These are phyloP conservation scores for Orbilia brochopaga DNA, from an alignment of 2,329 filamentous ascomycete genomes.

Conservation along the genomic window DNA sequence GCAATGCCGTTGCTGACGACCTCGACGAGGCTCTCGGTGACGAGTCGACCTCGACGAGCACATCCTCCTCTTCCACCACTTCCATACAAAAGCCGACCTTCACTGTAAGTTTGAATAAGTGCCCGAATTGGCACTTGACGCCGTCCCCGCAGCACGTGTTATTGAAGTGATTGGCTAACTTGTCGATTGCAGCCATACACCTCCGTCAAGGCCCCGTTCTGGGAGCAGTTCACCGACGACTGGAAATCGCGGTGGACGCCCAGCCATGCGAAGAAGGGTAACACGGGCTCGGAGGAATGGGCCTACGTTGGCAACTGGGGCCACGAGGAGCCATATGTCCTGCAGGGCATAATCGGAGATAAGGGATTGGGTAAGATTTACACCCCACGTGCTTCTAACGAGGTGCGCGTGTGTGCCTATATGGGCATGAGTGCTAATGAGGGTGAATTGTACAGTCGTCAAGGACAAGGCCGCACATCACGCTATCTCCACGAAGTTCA, in stretches of 20 bases:
- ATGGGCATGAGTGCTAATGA: conserved; percentile 43
- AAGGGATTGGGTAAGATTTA: conserved; percentile 71
- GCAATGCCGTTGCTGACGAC: conserved; percentile 72
- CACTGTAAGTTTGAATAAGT: conserved; percentile 72
- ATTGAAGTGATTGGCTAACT: conserved; percentile 3
- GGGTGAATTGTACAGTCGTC: conserved; percentile 66
- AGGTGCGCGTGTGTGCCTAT: neutral
- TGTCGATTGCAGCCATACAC: conserved; percentile 71
- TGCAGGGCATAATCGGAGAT: conserved; percentile 92
- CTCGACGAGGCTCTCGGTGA: conserved; percentile 65
- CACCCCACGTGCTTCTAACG: neutral
- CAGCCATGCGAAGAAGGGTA: conserved; percentile 95
- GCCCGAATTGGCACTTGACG: conserved; percentile 13
- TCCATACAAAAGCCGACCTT: conserved; percentile 77
- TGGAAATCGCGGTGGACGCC: conserved; percentile 94
- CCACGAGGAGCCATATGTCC: conserved; percentile 88
- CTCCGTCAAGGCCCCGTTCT: conserved; percentile 82
- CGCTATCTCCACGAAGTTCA: conserved; percentile 98
- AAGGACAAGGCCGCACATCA: conserved; percentile 98
- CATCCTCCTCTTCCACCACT: conserved; percentile 62
- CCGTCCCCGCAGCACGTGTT: conserved; percentile 7
- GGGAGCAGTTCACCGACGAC: conserved; percentile 97
- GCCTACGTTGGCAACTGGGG: conserved; percentile 96
- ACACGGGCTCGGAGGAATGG: conserved; percentile 84
- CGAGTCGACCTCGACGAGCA: conserved; percentile 57